Evolutionary conservation across 176 grass and related monocot species (phyloP), one percentile per base, ranked within the genome.

Genomic region (Ensete ventricosum): DNA sequence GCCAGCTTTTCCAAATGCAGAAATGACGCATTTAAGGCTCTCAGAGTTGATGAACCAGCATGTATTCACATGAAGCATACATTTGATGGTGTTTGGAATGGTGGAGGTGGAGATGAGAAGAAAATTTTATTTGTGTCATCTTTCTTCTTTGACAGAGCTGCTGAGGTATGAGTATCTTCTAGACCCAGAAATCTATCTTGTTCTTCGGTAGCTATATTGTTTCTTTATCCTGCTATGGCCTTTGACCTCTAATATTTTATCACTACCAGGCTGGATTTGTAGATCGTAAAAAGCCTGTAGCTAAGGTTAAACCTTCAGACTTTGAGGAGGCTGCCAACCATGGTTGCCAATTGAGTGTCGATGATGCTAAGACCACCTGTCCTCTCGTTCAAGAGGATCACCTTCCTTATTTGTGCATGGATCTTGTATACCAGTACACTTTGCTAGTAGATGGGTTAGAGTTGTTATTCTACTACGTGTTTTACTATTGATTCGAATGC

Each of bases 21-120:
- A 72, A 76, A 71, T 85, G 84, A 87, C 81, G 85, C 90, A 68
- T 69, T 83, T 51, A 88, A 82, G 77, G 85, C 90, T 79, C 90
- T 97, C 65, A 86, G 88, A 81, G 82, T 88, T 49, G 85, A 90
- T 77, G 93, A 93, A 66, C 88, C 90, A n/a, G 82, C 74, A 83
- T 97, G 93, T 74, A 92, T 83, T 71, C 90, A 97, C 68, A 93
- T 97, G 93, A 97, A 97, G 83, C 90, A 90, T 63, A 97, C 93
- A 72, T 97, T 97, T 84, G 87, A 88, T 64, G 93, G 93, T 67
- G 72, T 93, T 43, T 97, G 93, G 93, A 97, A 97, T 77, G 93
- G 93, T 81, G 93, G 93, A 26, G 93, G 90, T 83, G 93, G 93
- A 78, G 90, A 90, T 81, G 93, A 90, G 60, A 87, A 93, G 86